A percentile compares a stretch with the other conserved stretches of the same genome.
These are phyloP conservation scores for Vitis vinifera DNA, from an alignment of 164 flowering plant genomes.

Conservation along the genomic window DNA sequence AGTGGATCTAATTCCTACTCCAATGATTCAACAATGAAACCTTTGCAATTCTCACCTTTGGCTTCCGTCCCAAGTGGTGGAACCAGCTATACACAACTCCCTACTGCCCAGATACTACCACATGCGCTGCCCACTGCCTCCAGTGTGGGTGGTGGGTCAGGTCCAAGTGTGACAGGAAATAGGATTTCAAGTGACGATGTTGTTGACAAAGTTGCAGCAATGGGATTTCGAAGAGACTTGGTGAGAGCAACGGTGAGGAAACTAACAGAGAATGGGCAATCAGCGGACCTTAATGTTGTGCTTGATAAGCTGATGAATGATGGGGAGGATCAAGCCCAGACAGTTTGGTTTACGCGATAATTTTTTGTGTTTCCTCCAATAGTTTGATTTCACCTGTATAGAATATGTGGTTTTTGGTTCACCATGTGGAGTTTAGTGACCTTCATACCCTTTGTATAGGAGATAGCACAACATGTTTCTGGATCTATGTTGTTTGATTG, in stretches of 20 bases:
- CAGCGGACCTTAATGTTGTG: conserved; percentile 34
- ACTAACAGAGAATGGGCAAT: conserved; percentile 25
- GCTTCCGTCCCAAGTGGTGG: conserved; percentile 1
- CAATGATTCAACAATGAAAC: conserved; percentile 6
- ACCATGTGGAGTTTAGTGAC: no score
- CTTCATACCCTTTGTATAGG: no score
- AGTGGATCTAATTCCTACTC: conserved; percentile 2
- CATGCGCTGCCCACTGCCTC: conserved; percentile 36
- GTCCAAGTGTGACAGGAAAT: conserved; percentile 16
- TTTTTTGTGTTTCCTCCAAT: not conserved
- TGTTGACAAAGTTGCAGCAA: conserved; percentile 30
- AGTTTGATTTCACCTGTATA: not conserved
- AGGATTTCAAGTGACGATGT: conserved; percentile 28
- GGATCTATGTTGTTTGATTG: no score
- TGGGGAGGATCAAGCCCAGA: conserved; percentile 1
- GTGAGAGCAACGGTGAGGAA: conserved; percentile 33
- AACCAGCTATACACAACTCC: conserved; percentile 13
- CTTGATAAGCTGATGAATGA: conserved; percentile 30
- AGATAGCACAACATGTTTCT: no score
- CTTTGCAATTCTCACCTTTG: not conserved
- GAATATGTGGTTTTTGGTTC: not conserved
- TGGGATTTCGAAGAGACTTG: conserved; percentile 40
- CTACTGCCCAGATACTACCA: conserved; percentile 22
- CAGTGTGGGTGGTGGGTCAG: conserved; percentile 14
- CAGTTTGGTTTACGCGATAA: not conserved